Evolutionary conservation across 768 basidiomycete species (phyloP).

Genomic region (Dioszegia hungarica): DNA sequence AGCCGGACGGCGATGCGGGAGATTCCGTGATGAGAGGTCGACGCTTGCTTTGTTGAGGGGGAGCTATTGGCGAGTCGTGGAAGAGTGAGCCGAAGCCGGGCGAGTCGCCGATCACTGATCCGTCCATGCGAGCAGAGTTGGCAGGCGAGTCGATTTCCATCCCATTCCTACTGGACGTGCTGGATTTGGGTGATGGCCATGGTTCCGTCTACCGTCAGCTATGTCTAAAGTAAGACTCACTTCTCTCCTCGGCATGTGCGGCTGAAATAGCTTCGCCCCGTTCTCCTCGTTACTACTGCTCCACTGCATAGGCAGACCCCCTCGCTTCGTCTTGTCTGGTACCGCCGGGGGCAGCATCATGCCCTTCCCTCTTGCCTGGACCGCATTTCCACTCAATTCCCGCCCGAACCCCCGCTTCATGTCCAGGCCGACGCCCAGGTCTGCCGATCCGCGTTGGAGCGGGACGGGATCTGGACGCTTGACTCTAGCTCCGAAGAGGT

Average conservation of each 20-base stretch:
- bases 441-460: slow-evolving; percentile 13
- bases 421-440: slow-evolving; percentile 2
- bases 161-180: slow-evolving; percentile 13
- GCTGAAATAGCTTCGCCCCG: slow-evolving; percentile 25
- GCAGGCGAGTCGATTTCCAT: slow-evolving; percentile 45
- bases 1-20: slow-evolving; percentile 40
- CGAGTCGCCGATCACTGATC: slow-evolving; percentile 18
- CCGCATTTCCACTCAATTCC: slow-evolving; percentile 29
- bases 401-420: slow-evolving; percentile 25
- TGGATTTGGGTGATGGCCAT: background rate
- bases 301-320: slow-evolving; percentile 38
- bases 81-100: slow-evolving; percentile 43
- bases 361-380: slow-evolving; percentile 16
- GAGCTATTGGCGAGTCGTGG: slow-evolving; percentile 42
- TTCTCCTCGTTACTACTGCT: slow-evolving; percentile 35
- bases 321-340: slow-evolving; percentile 21
- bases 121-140: slow-evolving; percentile 13
- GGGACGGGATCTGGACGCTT: slow-evolving; percentile 41
- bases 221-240: slow-evolving; percentile 18
- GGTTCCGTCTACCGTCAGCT: slow-evolving; percentile 30
- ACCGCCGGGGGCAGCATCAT: slow-evolving; percentile 43
- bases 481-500: slow-evolving; percentile 14
- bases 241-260: slow-evolving; percentile 27
- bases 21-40: slow-evolving; percentile 35
- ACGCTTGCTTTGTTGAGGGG: slow-evolving; percentile 25